phyloP scores from a whole-genome alignment of 768 basidiomycete genomes.

The Mycena belliarum region DNA sequence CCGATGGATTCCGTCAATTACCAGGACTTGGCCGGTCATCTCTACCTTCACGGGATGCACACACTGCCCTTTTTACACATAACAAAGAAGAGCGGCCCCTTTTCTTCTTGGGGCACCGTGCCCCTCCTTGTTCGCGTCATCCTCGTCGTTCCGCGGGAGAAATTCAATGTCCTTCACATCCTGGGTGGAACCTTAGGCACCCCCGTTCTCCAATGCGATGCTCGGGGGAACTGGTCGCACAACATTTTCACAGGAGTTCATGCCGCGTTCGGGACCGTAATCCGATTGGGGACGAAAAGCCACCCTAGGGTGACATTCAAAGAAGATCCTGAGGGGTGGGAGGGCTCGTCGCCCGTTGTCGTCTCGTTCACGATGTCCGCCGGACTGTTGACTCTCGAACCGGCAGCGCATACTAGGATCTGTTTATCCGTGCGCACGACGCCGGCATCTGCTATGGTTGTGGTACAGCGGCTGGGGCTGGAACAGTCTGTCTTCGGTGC shows the following conservation, averaged over 20 bases:
- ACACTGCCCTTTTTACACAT: constrained; percentile 23
- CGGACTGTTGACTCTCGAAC: constrained; percentile 13
- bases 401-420: constrained; percentile 1
- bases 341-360: constrained; percentile 19
- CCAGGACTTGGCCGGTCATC: constrained; percentile 40
- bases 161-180: constrained; percentile 5
- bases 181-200: background rate
- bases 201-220: constrained; percentile 9
- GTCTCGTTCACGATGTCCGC: constrained; percentile 23
- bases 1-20: constrained; percentile 33
- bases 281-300: constrained; percentile 13
- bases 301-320: constrained; percentile 17
- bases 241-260: constrained; percentile 20
- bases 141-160: constrained; percentile 19
- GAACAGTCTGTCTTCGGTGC: constrained; percentile 8
- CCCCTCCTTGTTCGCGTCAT: constrained; percentile 18
- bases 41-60: constrained; percentile 35
- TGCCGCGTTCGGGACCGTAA: constrained; percentile 20
- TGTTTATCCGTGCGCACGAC: constrained; percentile 16
- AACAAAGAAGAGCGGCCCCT: constrained; percentile 16
- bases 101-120: constrained; percentile 13
- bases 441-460: background rate
- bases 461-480: background rate
- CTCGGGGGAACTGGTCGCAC: background rate
- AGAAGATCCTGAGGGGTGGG: constrained; percentile 21